These are phyloP conservation scores for Fusarium foetens DNA, from an alignment of 2,329 filamentous ascomycete species.

Conservation along the genomic window DNA sequence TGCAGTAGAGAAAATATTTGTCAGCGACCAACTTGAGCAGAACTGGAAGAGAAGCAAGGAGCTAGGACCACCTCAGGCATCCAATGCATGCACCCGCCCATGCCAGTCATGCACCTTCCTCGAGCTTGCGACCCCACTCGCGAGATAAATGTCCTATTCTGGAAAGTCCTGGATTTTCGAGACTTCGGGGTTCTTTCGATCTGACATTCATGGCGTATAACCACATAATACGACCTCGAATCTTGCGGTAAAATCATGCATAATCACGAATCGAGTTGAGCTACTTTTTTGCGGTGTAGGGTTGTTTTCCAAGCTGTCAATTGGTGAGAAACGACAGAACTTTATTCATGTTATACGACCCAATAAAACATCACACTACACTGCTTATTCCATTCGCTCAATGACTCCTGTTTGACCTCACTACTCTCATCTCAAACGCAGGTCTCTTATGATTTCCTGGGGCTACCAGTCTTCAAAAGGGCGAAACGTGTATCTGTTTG, in stretches of 20 bases:
- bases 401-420: not conserved
- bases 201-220: conserved; percentile 3
- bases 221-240: conserved; percentile 4
- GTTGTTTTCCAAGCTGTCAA: not conserved
- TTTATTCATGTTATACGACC: not conserved
- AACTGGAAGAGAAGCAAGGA: conserved; percentile 9
- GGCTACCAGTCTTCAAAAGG: not conserved
- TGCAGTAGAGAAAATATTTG: conserved; percentile 41
- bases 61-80: conserved; percentile 27
- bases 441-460: not conserved
- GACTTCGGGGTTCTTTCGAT: conserved; percentile 4
- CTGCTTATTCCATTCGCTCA: not conserved
- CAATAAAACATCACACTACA: not conserved
- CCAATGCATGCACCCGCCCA: not conserved
- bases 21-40: conserved; percentile 35
- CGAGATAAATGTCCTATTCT: conserved; percentile 15
- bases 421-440: not conserved
- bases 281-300: not conserved
- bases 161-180: conserved; percentile 5
- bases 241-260: conserved; percentile 1
- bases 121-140: conserved; percentile 14
- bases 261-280: not conserved
- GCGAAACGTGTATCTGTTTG: not conserved
- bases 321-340: not conserved
- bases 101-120: not conserved